Evolutionary conservation across 805 yeast species (phyloP).

Genomic region (Metschnikowia kunwiensis): DNA sequence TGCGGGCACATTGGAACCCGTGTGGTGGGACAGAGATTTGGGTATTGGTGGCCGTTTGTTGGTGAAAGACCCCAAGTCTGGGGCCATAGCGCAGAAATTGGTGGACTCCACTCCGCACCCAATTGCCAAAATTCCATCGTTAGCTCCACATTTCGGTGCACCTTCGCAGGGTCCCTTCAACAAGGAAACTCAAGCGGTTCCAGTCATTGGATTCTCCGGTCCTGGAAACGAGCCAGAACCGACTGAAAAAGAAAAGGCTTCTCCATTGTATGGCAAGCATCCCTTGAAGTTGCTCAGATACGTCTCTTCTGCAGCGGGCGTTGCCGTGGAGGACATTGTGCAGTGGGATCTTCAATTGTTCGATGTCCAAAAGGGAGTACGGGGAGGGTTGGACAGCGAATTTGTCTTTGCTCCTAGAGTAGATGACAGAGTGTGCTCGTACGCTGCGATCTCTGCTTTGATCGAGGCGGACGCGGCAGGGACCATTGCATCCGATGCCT

Average conservation of each 20-base stretch:
- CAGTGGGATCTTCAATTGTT: constrained; percentile 75
- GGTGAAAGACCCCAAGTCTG: constrained; percentile 34
- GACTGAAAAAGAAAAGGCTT: constrained; percentile 54
- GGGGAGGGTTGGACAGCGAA: constrained; percentile 76
- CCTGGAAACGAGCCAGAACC: constrained; percentile 42
- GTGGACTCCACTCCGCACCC: constrained; percentile 63
- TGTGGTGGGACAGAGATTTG: constrained; percentile 84
- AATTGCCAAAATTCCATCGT: constrained; percentile 76
- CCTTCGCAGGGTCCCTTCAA: constrained; percentile 71
- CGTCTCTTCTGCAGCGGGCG: constrained; percentile 58
- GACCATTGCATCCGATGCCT: constrained; percentile 30
- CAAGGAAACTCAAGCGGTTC: constrained; percentile 72
- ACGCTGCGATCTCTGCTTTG: constrained; percentile 62
- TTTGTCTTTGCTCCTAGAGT: constrained; percentile 79
- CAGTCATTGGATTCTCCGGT: constrained; percentile 60
- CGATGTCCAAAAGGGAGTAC: constrained; percentile 74
- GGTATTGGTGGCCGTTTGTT: constrained; percentile 80
- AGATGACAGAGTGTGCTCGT: constrained; percentile 82
- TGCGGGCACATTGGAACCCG: constrained; percentile 60
- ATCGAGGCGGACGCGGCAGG: constrained; percentile 36
- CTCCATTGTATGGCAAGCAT: constrained; percentile 71
- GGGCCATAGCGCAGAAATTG: constrained; percentile 40
- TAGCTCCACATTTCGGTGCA: constrained; percentile 84
- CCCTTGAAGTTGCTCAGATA: constrained; percentile 65
- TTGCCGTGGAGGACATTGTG: constrained; percentile 57